A percentile compares a stretch with the other conserved stretches of the same genome.
These are phyloP conservation scores for Aureobasidium sp. DNA, from an alignment of 2,329 filamentous ascomycete genomes.

Conservation along the genomic window DNA sequence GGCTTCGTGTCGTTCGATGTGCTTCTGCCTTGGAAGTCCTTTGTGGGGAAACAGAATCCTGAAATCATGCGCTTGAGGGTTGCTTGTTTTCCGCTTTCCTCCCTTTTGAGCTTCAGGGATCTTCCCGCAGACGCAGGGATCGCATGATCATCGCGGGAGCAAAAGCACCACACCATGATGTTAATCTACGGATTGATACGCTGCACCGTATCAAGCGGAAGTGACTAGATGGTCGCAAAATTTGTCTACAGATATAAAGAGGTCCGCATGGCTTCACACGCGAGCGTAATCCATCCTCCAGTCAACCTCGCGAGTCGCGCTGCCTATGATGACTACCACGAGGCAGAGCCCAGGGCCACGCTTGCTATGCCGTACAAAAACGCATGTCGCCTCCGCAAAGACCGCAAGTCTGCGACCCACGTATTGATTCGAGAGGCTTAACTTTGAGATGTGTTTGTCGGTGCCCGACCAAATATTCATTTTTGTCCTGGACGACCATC, in stretches of 20 bases:
- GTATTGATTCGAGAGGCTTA: constrained; percentile 45
- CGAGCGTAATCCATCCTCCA: constrained; percentile 33
- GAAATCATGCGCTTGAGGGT: background rate
- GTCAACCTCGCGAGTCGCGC: constrained; percentile 68
- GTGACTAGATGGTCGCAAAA: too few relatives aligned
- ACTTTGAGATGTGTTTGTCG: constrained; percentile 16
- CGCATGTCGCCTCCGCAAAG: constrained; percentile 43
- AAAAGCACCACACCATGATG: background rate
- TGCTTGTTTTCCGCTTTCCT: background rate
- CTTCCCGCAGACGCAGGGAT: background rate
- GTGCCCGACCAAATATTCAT: background rate
- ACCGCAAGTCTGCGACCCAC: constrained; percentile 40
- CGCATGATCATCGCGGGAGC: constrained; percentile 3
- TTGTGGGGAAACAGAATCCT: background rate
- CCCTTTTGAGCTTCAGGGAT: background rate
- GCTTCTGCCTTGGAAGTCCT: background rate
- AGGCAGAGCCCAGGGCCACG: constrained; percentile 51
- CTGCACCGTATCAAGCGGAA: too few relatives aligned
- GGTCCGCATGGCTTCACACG: constrained; percentile 28
- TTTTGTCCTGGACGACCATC: constrained; percentile 17
- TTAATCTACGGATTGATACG: too few relatives aligned
- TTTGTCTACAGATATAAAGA: too few relatives aligned
- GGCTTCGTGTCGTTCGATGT: background rate
- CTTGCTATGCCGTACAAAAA: constrained; percentile 64
- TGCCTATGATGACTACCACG: constrained; percentile 66